A percentile compares a stretch with the other conserved stretches of the same genome.
Evolutionary conservation across 2,329 filamentous ascomycete species (phyloP).

Genomic region (Gnomoniopsis smithogilvyi): DNA sequence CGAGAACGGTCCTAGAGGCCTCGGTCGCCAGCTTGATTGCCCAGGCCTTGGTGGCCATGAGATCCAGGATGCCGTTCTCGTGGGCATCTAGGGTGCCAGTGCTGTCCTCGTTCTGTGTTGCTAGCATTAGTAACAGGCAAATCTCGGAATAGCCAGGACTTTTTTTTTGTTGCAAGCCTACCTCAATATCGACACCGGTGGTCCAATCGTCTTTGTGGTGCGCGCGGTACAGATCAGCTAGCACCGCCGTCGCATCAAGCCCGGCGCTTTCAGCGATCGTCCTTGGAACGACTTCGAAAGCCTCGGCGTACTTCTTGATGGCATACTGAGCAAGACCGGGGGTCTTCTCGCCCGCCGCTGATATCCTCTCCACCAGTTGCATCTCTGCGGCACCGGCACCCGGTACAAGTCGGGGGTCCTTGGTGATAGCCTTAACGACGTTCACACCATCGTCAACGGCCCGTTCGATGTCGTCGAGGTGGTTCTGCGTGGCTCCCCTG

Average conservation of each 20-base stretch:
- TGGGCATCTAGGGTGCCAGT: slow-evolving; percentile 82
- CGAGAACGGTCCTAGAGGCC: slow-evolving; percentile 87
- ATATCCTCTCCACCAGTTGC: slow-evolving; percentile 89
- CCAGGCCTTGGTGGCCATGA: slow-evolving; percentile 91
- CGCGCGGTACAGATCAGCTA: slow-evolving; percentile 88
- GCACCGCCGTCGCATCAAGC: slow-evolving; percentile 93
- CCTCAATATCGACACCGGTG: slow-evolving; percentile 90
- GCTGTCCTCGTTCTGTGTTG: slow-evolving; percentile 64
- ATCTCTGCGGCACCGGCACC: slow-evolving; percentile 94
- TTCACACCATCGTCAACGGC: slow-evolving; percentile 98
- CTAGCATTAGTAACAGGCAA: slow-evolving; percentile 22
- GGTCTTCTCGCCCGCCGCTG: slow-evolving; percentile 86
- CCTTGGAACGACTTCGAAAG: slow-evolving; percentile 94
- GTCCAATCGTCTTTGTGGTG: slow-evolving; percentile 88
- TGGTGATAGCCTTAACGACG: slow-evolving; percentile 96
- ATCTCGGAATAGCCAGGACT: neutral
- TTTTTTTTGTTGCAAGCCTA: slow-evolving; percentile 30
- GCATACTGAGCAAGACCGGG: slow-evolving; percentile 91
- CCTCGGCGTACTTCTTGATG: slow-evolving; percentile 95
- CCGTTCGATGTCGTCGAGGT: slow-evolving; percentile 94
- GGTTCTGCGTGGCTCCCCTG: slow-evolving; percentile 94
- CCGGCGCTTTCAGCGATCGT: slow-evolving; percentile 93
- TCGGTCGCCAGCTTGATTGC: slow-evolving; percentile 97
- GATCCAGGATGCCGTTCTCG: slow-evolving; percentile 85
- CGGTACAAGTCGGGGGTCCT: slow-evolving; percentile 85